Conservation (phyloP, 371 early-diverging fungal species). For the Mucor lusitanicus region DNA sequence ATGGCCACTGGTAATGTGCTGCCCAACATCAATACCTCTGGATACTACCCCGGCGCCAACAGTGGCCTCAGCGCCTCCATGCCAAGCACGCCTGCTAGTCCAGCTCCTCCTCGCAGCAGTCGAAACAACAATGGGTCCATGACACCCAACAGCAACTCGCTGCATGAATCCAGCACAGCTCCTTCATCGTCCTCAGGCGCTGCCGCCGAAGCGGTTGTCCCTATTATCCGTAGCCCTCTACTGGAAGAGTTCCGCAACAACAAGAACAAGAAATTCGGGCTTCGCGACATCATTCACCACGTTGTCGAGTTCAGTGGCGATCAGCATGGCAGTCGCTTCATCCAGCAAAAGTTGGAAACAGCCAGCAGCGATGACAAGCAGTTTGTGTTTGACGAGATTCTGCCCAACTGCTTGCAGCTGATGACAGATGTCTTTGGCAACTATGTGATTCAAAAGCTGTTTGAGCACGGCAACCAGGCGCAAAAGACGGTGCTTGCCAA, state of each 20-base stretch:
- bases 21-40: background rate
- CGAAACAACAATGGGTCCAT: background rate
- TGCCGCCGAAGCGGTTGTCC: slow-evolving; percentile 1
- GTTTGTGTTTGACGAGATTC: slow-evolving; percentile 95
- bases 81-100: slow-evolving; percentile 6
- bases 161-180: background rate
- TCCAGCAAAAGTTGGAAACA: slow-evolving; percentile 98
- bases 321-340: slow-evolving; percentile 99
- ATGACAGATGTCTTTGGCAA: slow-evolving; percentile 99
- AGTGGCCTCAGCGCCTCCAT: background rate
- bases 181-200: background rate
- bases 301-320: slow-evolving; percentile 98
- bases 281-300: slow-evolving; percentile 87
- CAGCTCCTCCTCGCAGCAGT: background rate
- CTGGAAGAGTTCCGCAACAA: slow-evolving; percentile 94
- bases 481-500: slow-evolving; percentile 88
- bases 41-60: background rate
- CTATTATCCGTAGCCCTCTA: slow-evolving; percentile 72
- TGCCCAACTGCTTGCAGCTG: slow-evolving; percentile 89
- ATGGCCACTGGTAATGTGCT: background rate
- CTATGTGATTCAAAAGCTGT: slow-evolving; percentile 99
- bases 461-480: slow-evolving; percentile 90
- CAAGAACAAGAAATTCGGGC: slow-evolving; percentile 92
- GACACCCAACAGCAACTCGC: background rate
- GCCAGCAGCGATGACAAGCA: slow-evolving; percentile 93